Evolutionary conservation across 257 asterid genomes (phyloP), one percentile per base, ranked within the genome.

Genomic region (Nicotiana undulata): DNA sequence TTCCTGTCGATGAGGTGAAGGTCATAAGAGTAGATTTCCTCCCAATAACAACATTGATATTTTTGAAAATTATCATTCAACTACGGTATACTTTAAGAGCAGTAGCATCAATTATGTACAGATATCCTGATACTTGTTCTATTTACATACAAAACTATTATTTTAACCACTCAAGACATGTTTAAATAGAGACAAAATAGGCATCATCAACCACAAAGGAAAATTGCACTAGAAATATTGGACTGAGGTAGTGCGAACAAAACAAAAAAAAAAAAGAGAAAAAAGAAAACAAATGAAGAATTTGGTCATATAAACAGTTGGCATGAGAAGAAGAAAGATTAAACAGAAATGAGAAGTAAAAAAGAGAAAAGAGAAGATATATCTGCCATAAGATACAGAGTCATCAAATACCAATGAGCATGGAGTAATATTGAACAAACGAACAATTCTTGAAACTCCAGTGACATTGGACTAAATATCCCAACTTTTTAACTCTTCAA

Each of bases 241-340:
- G 66, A 60, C 66, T 17, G 6, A 24, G 66, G 2, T 1, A 15
- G 66, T 15, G 17, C 8, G 6, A 22, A 60, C 24, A 22, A 60
- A 4, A 60, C 17, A 22, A 22, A 60, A 29, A 29, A 29, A 22
- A 29, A 22, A 59, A 0, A 22, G 8, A 10, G 5, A 60, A 16
- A 24, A 9, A 22, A 3, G 28, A 60, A 60, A 40, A 22, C 6
- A 60, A 22, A 22, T 11, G 17, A 59, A 60, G 32, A 60, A 60
- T 22, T 22, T 60, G 32, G 32, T 22, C 32, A 24, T 10, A 20
- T 11, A 10, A n/a, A 67, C 46, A 83, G 63, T 52, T 76, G 6
- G 67, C 37, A 87, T 76, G 80, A 76, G 70, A 77, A 12, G 80
- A 81, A 8, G 44, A 5, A 64, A 64, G 9, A 20, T 22, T 49